Evolutionary conservation across 2,329 filamentous ascomycete genomes (phyloP), one percentile per base, ranked within the genome.

Genomic region (Exserohilum turcica): DNA sequence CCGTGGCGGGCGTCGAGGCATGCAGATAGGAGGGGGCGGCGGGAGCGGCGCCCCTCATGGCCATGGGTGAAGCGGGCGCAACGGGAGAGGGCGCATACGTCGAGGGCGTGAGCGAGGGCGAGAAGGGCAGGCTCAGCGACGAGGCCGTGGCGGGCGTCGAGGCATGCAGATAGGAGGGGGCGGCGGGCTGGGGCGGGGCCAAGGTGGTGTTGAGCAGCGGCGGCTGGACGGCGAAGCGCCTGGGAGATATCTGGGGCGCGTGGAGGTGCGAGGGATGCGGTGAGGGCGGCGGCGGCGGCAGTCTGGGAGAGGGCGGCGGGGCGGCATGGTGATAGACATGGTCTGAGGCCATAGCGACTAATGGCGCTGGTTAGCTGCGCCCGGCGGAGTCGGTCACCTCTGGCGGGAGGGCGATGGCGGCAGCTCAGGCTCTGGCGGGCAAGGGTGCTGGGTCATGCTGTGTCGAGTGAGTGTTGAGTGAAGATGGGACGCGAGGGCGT

Each of bases 1-100:
- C 73, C 56, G 74, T 76, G 47, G 65, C 66, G 43, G 76, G 74
- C 13, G 75, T 76, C 33, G 40, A 55, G 59, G 73, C 67, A 66
- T 74, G 72, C 31, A 79, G 79, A 62, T 80, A 80, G 70, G 81
- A 81, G 1, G 78, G 74, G 43, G 69, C 67, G 32, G 62, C 63
- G 40, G 67, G 53, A 48, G 29, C 47, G n/a, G 52, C 42, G 42
- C 46, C 52, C 60, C 70, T 67, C 67, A 72, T 66, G 7, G 73
- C 70, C 73, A 76, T 73, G 43, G 73, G 68, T 43, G 70, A 73
- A 50, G 67, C 59, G 43, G 67, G 57, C 8, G 63, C 53, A 46
- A 56, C 52, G n/a, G 70, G 66, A 18, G 68, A 70, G 15, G 68
- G 60, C 43, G 69, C 63, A 67, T 71, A 71, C 31, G 68, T 56